Percentiles rank a stretch among this genome's conserved stretches.
Conservation (phyloP, 441 rosid genomes). For the Heliophila coronopifolia region DNA sequence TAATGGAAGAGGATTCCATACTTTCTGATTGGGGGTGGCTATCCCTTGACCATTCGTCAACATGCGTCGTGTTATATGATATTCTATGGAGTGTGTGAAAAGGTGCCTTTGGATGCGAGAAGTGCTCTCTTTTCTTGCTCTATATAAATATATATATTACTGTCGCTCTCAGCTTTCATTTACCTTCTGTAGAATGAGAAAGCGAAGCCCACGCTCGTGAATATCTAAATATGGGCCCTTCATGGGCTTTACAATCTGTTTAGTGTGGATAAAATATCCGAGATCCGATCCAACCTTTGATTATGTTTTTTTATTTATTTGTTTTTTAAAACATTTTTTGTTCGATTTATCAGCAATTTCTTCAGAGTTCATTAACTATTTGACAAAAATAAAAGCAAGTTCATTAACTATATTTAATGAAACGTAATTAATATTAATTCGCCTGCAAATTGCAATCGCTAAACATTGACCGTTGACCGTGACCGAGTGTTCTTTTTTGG, state of each 20-base stretch:
- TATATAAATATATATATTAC: background rate
- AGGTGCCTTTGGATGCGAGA: conserved; percentile 15
- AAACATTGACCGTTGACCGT: conserved; percentile 17
- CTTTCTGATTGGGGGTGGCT: too few species aligned
- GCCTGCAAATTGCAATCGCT: background rate
- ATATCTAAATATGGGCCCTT: conserved; percentile 20
- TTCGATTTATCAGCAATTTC: background rate
- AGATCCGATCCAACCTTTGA: conserved; percentile 13
- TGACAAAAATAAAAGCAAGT: background rate
- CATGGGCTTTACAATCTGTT: background rate
- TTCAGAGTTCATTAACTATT: background rate
- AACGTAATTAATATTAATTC: background rate
- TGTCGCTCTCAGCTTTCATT: background rate
- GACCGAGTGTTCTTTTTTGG: conserved; percentile 10
- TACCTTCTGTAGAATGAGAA: conserved; percentile 1
- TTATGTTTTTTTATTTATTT: background rate
- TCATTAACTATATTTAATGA: too few species aligned
- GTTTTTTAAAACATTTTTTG: background rate
- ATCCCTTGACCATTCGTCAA: too few species aligned
- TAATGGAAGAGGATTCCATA: too few species aligned
- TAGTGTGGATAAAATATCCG: conserved; percentile 2
- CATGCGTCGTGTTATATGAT: too few species aligned
- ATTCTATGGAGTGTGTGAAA: background rate
- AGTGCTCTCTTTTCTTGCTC: background rate
- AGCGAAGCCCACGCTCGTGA: conserved; percentile 10